Evolutionary conservation across 805 yeast species (phyloP).

Genomic region (Metschnikowia rubicola): DNA sequence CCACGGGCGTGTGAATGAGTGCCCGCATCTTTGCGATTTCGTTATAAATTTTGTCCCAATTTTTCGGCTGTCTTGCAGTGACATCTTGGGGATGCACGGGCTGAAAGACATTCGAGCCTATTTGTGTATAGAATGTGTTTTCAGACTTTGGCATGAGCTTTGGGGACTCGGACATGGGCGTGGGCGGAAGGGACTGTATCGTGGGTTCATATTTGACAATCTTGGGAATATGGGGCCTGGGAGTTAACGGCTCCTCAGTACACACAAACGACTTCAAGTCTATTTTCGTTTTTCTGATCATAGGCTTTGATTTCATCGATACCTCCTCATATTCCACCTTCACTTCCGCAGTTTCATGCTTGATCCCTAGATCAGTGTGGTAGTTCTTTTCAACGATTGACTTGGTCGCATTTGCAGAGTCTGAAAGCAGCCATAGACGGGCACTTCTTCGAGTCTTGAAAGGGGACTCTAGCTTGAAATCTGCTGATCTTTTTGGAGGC

Average conservation of each 20-base stretch:
- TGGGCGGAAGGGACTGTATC: not conserved
- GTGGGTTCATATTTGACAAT: not conserved
- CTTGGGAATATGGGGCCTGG: not conserved
- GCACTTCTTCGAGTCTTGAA: constrained; percentile 5
- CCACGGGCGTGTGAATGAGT: constrained; percentile 76
- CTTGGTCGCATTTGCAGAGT: not conserved
- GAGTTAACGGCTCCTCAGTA: not conserved
- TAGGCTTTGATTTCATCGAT: no score
- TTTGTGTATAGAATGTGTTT: constrained; percentile 4
- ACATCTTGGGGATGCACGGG: constrained; percentile 9
- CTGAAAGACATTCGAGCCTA: constrained; percentile 12
- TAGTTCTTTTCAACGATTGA: not conserved
- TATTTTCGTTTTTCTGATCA: no score
- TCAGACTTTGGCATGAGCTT: not conserved
- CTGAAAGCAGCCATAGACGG: constrained; percentile 1
- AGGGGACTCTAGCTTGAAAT: not conserved
- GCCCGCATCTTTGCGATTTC: constrained; percentile 65
- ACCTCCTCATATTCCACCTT: constrained; percentile 8
- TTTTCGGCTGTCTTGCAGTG: constrained; percentile 16
- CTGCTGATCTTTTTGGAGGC: constrained; percentile 7
- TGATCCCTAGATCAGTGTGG: not conserved
- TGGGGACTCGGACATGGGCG: constrained; percentile 6
- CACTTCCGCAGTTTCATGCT: constrained; percentile 2
- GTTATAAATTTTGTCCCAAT: constrained; percentile 56
- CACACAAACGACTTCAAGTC: no score